Base-by-base conservation (phyloP, 768 basidiomycete species). In the Termitomyces bulborhizus region DNA sequence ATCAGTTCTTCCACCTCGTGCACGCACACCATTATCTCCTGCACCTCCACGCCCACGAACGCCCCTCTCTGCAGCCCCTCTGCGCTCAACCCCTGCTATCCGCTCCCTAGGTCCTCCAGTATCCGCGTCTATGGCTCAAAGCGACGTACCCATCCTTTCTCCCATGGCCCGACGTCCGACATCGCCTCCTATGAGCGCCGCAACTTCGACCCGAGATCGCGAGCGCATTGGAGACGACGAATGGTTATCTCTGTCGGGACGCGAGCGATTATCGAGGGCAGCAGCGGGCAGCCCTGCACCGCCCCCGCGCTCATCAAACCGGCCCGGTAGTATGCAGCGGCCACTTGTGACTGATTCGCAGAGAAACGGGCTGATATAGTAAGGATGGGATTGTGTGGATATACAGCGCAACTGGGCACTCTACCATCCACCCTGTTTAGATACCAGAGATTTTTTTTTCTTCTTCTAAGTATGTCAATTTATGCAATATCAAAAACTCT, bases 231-330 rank as follows among this genome's bases (percentile, higher is more conserved):
- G 62, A n/a, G 66, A 69, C 0, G 56, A 63, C 21, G 67, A 58
- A 24, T 47, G 53, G 56, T 12, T 18, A 34, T 32, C 37, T 31
- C 29, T 31, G 8, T 48, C 41, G 7, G 63, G 44, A 27, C 50
- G 66, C 58, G 61, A 68, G 12, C 48, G 71, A 41, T 68, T 71
- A 1, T 66, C 69, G 24, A 63, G 73, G 49, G 63, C 68, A 6
- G 57, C 65, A 32, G 63, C 68, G 48, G 69, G 66, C 15, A 76
- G 76, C 61, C 79, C 79, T n/a, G 80, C 78, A 1, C 83, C 79
- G 0, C 80, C 84, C 3, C 86, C 88, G 16, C 76, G 88, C 48
- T 88, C 87, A 53, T 72, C 73, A 21, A 82, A 86, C 67, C 74
- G 88, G 9, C 87, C 88, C 2, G 78, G 80, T 12, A 88, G 84